Conservation (phyloP, 2,329 filamentous ascomycete species). For the Trichoderma breve region DNA sequence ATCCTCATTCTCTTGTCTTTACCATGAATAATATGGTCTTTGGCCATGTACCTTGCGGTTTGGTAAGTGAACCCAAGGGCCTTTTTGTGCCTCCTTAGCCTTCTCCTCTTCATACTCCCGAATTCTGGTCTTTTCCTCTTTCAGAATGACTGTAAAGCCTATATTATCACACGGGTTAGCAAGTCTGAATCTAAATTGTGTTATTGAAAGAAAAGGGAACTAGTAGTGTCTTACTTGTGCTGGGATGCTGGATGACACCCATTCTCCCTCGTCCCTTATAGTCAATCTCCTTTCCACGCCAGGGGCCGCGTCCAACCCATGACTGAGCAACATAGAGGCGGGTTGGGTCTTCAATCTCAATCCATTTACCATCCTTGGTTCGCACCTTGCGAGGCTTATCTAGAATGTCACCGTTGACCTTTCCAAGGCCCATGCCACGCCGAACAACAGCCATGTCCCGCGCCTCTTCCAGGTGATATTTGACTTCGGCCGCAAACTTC, state of each 20-base stretch:
- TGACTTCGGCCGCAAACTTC: slow-evolving; percentile 79
- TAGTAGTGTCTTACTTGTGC: slow-evolving; percentile 62
- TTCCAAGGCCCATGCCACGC: slow-evolving; percentile 78
- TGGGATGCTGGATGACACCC: slow-evolving; percentile 66
- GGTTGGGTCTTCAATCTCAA: slow-evolving; percentile 71
- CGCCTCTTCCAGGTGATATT: slow-evolving; percentile 75
- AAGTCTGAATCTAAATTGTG: not conserved
- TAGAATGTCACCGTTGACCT: slow-evolving; percentile 40
- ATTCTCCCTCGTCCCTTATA: slow-evolving; percentile 74
- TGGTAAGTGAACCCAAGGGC: slow-evolving; percentile 84
- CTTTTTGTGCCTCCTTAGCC: slow-evolving; percentile 69
- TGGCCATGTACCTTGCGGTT: slow-evolving; percentile 82
- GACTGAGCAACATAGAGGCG: slow-evolving; percentile 87
- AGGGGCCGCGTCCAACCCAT: slow-evolving; percentile 80
- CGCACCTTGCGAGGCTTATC: slow-evolving; percentile 53
- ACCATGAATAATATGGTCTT: slow-evolving; percentile 91
- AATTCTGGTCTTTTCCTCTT: slow-evolving; percentile 89
- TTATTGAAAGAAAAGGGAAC: not conserved
- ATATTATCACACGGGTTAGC: slow-evolving; percentile 1
- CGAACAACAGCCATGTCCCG: slow-evolving; percentile 76
- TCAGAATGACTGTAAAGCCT: slow-evolving; percentile 79
- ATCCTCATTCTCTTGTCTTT: slow-evolving; percentile 30
- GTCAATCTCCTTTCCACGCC: slow-evolving; percentile 56
- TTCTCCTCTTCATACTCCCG: slow-evolving; percentile 75
- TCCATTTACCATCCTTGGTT: slow-evolving; percentile 71